Conservation (phyloP, 192 early-diverging fungal species). For the Rhizoclosmatium sp. region DNA sequence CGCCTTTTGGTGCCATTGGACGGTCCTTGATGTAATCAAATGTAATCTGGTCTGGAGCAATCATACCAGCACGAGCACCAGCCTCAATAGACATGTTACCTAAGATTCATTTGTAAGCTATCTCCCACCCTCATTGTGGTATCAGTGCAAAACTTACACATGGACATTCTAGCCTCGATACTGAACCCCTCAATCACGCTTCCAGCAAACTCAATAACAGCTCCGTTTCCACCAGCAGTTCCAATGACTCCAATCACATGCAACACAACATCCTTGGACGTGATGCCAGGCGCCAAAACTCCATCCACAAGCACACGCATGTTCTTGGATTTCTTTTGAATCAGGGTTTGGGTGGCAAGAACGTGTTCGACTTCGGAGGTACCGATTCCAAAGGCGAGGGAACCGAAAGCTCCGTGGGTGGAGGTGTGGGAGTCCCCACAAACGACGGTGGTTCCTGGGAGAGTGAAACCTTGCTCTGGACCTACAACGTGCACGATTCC, state of each 20-base stretch:
- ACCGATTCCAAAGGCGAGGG: constrained; percentile 77
- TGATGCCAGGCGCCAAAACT: constrained; percentile 56
- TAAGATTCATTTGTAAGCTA: too few relatives aligned
- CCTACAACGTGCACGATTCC: constrained; percentile 80
- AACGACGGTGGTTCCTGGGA: constrained; percentile 75
- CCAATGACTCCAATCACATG: constrained; percentile 76
- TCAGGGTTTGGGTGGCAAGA: constrained; percentile 73
- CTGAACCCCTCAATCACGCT: constrained; percentile 59
- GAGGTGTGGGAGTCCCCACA: constrained; percentile 80
- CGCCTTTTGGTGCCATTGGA: constrained; percentile 68
- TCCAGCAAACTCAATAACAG: constrained; percentile 75
- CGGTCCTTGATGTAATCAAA: constrained; percentile 71
- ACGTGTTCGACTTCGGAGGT: constrained; percentile 82
- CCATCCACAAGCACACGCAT: constrained; percentile 69
- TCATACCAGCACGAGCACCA: constrained; percentile 77
- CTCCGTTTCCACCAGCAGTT: constrained; percentile 75
- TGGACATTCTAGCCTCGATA: constrained; percentile 78
- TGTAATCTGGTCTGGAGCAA: constrained; percentile 74
- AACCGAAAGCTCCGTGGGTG: constrained; percentile 78
- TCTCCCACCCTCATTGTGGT: too few relatives aligned
- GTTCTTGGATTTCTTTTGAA: constrained; percentile 75
- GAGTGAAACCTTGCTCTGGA: constrained; percentile 77
- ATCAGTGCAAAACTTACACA: constrained; percentile 50
- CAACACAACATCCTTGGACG: constrained; percentile 72
- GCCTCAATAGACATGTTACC: constrained; percentile 78